These are phyloP conservation scores for Helianthus annuus DNA, from an alignment of 129 eudicot genomes.

Conservation along the genomic window HanXRQr2.0-SUNRISE NC_035439.2:133102837-133103336, in stretches of 20 bases:
- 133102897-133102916: constrained; percentile 51
- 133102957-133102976: constrained; percentile 86
- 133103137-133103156: constrained; percentile 84
- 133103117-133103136: constrained; percentile 94
- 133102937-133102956: constrained; percentile 96
- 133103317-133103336: no score
- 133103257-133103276: no score
- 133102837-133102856: no score
- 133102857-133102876: no score
- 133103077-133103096: constrained; percentile 6
- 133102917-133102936: constrained; percentile 98
- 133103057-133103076: neutral
- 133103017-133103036: neutral
- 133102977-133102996: neutral
- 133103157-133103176: constrained; percentile 89
- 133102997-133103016: neutral
- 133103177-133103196: constrained; percentile 60
- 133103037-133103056: neutral
- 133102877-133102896: no score
- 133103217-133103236: neutral
- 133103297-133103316: no score
- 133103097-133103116: constrained; percentile 83
- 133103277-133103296: no score
- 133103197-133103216: constrained; percentile 1
- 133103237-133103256: neutral